Evolutionary conservation across 192 early-diverging fungal species (phyloP).

Genomic region (Allomyces arbusculus): DNA sequence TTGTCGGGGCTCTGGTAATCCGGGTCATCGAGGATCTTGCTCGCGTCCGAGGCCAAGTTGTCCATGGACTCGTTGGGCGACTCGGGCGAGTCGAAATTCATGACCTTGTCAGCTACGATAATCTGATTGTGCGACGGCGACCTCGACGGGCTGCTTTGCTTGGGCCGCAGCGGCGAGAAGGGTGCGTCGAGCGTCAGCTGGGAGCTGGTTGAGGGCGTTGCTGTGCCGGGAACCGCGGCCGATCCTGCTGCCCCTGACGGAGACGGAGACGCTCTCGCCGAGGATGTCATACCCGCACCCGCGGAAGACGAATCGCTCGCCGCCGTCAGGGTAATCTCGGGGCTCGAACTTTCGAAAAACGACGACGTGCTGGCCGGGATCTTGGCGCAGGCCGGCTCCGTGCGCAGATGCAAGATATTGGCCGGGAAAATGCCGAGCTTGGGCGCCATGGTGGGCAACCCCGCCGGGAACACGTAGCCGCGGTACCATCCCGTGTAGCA

Average conservation of each 20-base stretch:
- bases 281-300: too few relatives aligned
- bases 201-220: neutral
- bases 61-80: neutral
- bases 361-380: too few relatives aligned
- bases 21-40: neutral
- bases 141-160: too few relatives aligned
- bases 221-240: too few relatives aligned
- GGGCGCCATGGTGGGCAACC: neutral
- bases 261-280: too few relatives aligned
- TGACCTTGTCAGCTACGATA: neutral
- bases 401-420: neutral
- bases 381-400: too few relatives aligned
- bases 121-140: neutral
- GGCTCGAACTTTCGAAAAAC: too few relatives aligned
- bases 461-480: neutral
- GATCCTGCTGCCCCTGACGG: too few relatives aligned
- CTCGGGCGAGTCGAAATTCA: neutral
- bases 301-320: neutral
- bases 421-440: neutral
- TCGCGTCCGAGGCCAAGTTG: neutral
- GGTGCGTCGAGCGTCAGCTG: neutral
- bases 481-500: neutral
- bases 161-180: too few relatives aligned
- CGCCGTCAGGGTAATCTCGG: neutral
- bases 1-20: neutral